Evolutionary conservation across 495 filamentous ascomycete genomes (phyloP).

Genomic region (Penicillium canescens): DNA sequence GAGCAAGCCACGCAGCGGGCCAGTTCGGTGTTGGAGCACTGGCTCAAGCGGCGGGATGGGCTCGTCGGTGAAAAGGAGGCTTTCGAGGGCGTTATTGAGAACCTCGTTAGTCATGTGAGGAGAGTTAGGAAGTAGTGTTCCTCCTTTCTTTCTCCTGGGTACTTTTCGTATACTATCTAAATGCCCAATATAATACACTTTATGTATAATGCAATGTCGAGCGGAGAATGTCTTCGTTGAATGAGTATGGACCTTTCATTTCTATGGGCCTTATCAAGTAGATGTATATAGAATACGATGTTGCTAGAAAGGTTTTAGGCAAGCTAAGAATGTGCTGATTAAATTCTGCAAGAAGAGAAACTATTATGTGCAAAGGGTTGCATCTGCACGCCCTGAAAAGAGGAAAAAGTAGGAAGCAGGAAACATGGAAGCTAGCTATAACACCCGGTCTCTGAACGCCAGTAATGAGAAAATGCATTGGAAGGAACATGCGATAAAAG

Average conservation of each 20-base stretch:
- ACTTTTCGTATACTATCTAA: conserved; percentile 3
- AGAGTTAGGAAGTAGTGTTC: conserved; percentile 69
- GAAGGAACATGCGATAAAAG: conserved; percentile 1
- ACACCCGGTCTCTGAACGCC: neutral
- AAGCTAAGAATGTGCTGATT: too few relatives aligned
- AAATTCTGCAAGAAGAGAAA: too few relatives aligned
- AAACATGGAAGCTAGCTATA: neutral
- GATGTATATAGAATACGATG: too few relatives aligned
- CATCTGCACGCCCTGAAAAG: too few relatives aligned
- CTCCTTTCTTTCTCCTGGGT: conserved; percentile 4
- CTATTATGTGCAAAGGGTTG: too few relatives aligned
- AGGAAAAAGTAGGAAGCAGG: neutral
- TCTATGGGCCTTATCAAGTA: too few relatives aligned
- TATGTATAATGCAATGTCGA: conserved; percentile 30
- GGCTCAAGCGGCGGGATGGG: conserved; percentile 81
- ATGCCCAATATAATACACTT: conserved; percentile 11
- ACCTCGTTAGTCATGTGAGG: conserved; percentile 91
- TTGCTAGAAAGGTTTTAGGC: too few relatives aligned
- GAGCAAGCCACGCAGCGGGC: conserved; percentile 67
- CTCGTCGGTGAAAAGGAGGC: conserved; percentile 89
- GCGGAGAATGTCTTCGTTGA: neutral
- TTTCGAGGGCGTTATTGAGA: conserved; percentile 98
- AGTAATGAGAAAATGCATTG: neutral
- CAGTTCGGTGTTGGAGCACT: conserved; percentile 80
- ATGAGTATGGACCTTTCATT: neutral